These are phyloP conservation scores for Fusarium brachygibbosum DNA, from an alignment of 2,329 filamentous ascomycete genomes.

Conservation along the genomic window DNA sequence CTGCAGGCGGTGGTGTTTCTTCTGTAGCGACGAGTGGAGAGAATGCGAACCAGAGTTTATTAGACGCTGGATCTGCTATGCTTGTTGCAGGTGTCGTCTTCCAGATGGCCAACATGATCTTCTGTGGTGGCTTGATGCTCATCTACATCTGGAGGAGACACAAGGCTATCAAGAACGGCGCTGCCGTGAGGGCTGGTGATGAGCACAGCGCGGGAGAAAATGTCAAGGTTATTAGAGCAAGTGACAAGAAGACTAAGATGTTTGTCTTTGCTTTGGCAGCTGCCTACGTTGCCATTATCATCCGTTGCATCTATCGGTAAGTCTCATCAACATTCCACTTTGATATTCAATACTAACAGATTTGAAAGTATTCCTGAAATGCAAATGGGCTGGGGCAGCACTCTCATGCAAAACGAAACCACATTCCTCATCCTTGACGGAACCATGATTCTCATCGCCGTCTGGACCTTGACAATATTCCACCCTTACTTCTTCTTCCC, in stretches of 20 bases:
- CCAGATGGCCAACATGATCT: slow-evolving; percentile 45
- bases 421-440: slow-evolving; percentile 40
- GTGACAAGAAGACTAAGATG: slow-evolving; percentile 36
- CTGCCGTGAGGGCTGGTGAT: slow-evolving; percentile 7
- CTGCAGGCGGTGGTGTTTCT: slow-evolving; percentile 41
- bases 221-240: slow-evolving; percentile 13
- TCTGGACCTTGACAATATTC: slow-evolving; percentile 38
- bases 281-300: slow-evolving; percentile 37
- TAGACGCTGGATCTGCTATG: slow-evolving; percentile 35
- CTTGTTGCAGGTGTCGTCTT: slow-evolving; percentile 45
- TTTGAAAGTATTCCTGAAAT: slow-evolving; percentile 32
- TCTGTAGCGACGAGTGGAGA: slow-evolving; percentile 33
- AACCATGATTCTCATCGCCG: slow-evolving; percentile 35
- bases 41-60: slow-evolving; percentile 10
- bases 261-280: slow-evolving; percentile 28
- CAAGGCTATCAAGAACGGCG: slow-evolving; percentile 29
- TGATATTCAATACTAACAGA: background rate
- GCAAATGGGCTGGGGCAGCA: slow-evolving; percentile 43
- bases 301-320: slow-evolving; percentile 43
- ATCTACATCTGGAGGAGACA: slow-evolving; percentile 41
- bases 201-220: slow-evolving; percentile 2
- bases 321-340: rapidly evolving
- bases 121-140: slow-evolving; percentile 44
- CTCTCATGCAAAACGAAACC: slow-evolving; percentile 42
- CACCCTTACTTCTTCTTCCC: slow-evolving; percentile 41